A percentile compares a stretch with the other conserved stretches of the same genome.
These are phyloP conservation scores for Paramecium primaurelia DNA, from an alignment of 73 alveolate species.

Conservation along the genomic window DNA sequence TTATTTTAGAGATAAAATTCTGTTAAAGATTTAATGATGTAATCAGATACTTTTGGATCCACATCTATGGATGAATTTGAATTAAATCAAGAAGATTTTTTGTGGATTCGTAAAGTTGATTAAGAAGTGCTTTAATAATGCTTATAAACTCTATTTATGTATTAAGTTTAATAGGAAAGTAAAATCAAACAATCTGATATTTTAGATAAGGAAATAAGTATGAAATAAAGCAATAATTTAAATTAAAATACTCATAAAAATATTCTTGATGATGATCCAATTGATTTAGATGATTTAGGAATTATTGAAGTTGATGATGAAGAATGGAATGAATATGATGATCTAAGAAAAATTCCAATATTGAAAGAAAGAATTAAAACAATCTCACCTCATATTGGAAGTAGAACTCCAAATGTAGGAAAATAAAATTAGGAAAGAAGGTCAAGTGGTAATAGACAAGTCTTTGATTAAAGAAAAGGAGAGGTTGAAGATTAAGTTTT, in stretches of 20 bases:
- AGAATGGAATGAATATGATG: slow-evolving; percentile 66
- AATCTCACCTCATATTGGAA: slow-evolving; percentile 47
- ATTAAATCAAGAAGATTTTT: neutral
- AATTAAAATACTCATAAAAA: neutral
- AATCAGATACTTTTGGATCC: slow-evolving; percentile 9
- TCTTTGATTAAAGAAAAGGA: neutral
- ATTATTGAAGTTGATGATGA: slow-evolving; percentile 62
- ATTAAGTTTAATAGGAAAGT: slow-evolving; percentile 3
- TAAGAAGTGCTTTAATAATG: neutral
- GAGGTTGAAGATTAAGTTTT: neutral
- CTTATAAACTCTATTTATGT: slow-evolving; percentile 5
- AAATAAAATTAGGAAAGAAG: neutral
- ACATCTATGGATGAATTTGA: slow-evolving; percentile 35
- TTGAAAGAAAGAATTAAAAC: slow-evolving; percentile 54
- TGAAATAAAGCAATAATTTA: neutral
- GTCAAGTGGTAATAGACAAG: neutral
- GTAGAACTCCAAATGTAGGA: neutral
- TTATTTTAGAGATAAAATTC: neutral
- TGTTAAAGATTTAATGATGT: neutral
- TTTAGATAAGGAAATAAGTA: neutral
- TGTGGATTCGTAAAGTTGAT: slow-evolving; percentile 17
- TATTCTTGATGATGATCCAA: slow-evolving; percentile 50
- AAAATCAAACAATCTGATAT: slow-evolving; percentile 17
- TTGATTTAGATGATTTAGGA: slow-evolving; percentile 63
- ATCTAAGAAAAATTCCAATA: slow-evolving; percentile 53